A percentile compares a stretch with the other conserved stretches of the same genome.
These are phyloP conservation scores for Patellifolia procumbens DNA, from an alignment of 179 eudicot genomes.

Conservation along the genomic window DNA sequence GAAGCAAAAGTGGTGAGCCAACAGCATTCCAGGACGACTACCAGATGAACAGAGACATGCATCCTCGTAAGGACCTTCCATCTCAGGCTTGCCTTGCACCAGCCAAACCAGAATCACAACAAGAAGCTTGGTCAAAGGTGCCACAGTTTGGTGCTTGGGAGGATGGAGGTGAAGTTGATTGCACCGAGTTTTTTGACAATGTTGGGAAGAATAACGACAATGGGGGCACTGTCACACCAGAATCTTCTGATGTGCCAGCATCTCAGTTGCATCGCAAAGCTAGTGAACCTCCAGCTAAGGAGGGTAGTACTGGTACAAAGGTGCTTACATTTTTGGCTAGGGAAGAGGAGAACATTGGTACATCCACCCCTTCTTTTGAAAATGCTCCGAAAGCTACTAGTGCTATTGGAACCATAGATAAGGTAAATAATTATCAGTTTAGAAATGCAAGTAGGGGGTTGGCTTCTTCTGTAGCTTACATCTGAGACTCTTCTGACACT, in stretches of 20 bases:
- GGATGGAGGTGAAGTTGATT: conserved; percentile 30
- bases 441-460: conserved; percentile 27
- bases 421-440: conserved; percentile 12
- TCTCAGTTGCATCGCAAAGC: conserved; percentile 24
- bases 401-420: too few species aligned
- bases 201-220: conserved; percentile 18
- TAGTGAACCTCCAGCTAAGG: conserved; percentile 11
- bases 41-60: conserved; percentile 26
- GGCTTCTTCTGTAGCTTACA: conserved; percentile 7
- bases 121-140: conserved; percentile 26
- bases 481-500: conserved; percentile 19
- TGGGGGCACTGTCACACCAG: conserved; percentile 6
- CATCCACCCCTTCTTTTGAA: conserved; percentile 31
- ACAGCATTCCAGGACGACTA: conserved; percentile 4
- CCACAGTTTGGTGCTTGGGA: too few species aligned
- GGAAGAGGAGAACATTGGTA: conserved; percentile 31
- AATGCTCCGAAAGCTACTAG: conserved; percentile 25
- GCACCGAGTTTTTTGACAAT: conserved; percentile 31
- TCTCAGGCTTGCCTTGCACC: conserved; percentile 21
- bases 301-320: conserved; percentile 20
- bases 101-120: conserved; percentile 23
- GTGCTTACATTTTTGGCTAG: conserved; percentile 38
- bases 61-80: conserved; percentile 9
- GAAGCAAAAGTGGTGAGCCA: conserved; percentile 20
- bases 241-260: too few species aligned